Evolutionary conservation across 306 rosid genomes (phyloP), one percentile per base, ranked within the genome.

Genomic region (Casuarina glauca): DNA sequence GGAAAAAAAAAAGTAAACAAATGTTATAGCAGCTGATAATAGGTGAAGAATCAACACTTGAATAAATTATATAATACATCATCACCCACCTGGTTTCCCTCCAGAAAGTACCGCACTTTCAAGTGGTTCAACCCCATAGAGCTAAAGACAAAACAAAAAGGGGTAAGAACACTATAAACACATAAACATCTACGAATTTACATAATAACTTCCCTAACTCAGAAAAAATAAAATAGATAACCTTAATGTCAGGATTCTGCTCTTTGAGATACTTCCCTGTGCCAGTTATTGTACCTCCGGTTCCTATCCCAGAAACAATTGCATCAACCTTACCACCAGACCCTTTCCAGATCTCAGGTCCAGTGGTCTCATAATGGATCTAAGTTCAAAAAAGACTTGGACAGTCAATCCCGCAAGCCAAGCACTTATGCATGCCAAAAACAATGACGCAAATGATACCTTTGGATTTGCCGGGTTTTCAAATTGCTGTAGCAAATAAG

Each of bases 331-430:
- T 90, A 36, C 90, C 94, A 68, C 76, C 79, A 1, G 97, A 75
- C 74, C 93, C 83, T 77, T 82, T 86, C 98, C 98, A 94, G n/a
- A 94, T 88, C 88, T 94, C 98, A 38, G 97, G 96, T 77, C 97
- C 97, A 61, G 96, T 91, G 69, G 97, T 93, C 82, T 93, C 96
- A 79, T 93, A 93, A 81, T 93, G 97, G 69, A 93, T 44, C 97
- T 93, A 82, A 75, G 80, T 15, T 73, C 66, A 78, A 13, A 36
- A 16, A 53, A 52, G 53, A 0, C 60, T 52, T 6, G 32, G 69
- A 73, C 11, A 50, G 50, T 41, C 79, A 82, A 72, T 74, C 71
- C 51, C 58, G 63, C 62, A 58, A 69, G 68, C 42, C 50, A 80
- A 51, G 43, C 52, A 72, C 62, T 48, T 70, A 50, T 61, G 45